Conservation (phyloP, 192 early-diverging fungal species). For the Coemansia sp. region DNA sequence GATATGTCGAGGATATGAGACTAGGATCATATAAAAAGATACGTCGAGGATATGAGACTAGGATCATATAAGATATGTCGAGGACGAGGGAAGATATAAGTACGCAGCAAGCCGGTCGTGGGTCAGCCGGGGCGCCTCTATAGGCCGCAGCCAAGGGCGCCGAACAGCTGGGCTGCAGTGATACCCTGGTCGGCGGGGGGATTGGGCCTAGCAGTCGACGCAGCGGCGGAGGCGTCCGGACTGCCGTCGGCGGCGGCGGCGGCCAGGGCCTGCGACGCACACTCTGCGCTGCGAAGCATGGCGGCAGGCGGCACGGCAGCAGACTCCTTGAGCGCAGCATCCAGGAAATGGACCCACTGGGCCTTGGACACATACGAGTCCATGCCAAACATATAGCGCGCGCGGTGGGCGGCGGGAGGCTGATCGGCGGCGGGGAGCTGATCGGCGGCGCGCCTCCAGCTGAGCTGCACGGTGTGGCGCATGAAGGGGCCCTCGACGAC, state of each 20-base stretch:
- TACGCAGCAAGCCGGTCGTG: not conserved
- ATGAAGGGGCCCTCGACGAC: slow-evolving; percentile 58
- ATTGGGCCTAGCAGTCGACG: slow-evolving; percentile 5
- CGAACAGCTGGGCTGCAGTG: slow-evolving; percentile 29
- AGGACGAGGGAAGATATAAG: not conserved
- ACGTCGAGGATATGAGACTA: not conserved
- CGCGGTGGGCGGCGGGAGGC: slow-evolving; percentile 12
- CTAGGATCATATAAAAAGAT: no score
- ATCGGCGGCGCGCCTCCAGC: slow-evolving; percentile 36
- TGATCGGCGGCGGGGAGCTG: not conserved
- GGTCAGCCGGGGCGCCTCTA: not conserved
- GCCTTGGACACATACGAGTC: slow-evolving; percentile 44
- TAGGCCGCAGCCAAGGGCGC: slow-evolving; percentile 16
- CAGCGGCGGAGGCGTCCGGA: slow-evolving; percentile 1
- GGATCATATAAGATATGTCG: not conserved
- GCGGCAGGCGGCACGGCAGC: slow-evolving; percentile 24
- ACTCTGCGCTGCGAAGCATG: slow-evolving; percentile 28
- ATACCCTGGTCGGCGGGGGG: slow-evolving; percentile 31
- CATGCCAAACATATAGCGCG: slow-evolving; percentile 55
- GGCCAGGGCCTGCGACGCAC: slow-evolving; percentile 37
- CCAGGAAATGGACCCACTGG: slow-evolving; percentile 38
- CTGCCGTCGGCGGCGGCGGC: slow-evolving; percentile 7
- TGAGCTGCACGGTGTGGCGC: slow-evolving; percentile 54
- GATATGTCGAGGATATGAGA: not conserved
- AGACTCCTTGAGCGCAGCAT: slow-evolving; percentile 28